Conservation (phyloP, 2,329 filamentous ascomycete species). For the Penicillium sp. region DNA sequence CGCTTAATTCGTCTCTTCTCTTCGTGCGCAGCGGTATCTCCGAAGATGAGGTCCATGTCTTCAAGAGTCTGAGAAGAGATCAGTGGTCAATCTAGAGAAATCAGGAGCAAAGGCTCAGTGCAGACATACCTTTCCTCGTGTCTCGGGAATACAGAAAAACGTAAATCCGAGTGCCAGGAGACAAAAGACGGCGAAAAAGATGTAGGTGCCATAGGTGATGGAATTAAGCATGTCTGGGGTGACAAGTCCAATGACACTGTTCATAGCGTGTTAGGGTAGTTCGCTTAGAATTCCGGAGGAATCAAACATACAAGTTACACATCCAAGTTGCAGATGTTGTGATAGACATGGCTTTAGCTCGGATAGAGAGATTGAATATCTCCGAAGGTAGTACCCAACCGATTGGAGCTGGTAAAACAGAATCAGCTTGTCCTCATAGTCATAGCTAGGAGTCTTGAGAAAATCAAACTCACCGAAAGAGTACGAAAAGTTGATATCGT, state of each 20-base stretch:
- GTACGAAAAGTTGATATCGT: constrained; percentile 40
- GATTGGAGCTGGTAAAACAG: constrained; percentile 30
- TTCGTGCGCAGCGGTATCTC: constrained; percentile 39
- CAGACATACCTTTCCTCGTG: constrained; percentile 33
- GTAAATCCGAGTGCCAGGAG: constrained; percentile 36
- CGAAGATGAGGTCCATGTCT: constrained; percentile 55
- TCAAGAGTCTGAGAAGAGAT: constrained; percentile 47
- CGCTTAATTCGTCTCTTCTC: constrained; percentile 41
- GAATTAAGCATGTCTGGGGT: constrained; percentile 40
- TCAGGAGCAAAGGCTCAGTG: background rate
- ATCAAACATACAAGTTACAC: constrained; percentile 37
- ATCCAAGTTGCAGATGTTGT: constrained; percentile 42
- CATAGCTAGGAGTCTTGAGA: background rate
- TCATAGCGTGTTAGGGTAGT: background rate
- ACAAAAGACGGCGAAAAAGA: constrained; percentile 42
- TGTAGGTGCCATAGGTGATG: constrained; percentile 41
- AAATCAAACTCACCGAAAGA: constrained; percentile 33
- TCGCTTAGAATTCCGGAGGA: background rate
- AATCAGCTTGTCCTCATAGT: background rate
- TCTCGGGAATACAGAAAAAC: constrained; percentile 38
- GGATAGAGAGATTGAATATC: constrained; percentile 40
- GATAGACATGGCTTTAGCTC: constrained; percentile 40
- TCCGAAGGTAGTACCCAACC: constrained; percentile 43
- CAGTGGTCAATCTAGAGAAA: background rate
- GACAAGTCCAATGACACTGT: constrained; percentile 38